A percentile compares a stretch with the other conserved stretches of the same genome.
These are phyloP conservation scores for Fragaria vesca DNA, from an alignment of 306 rosid species.

Conservation along the genomic window DNA sequence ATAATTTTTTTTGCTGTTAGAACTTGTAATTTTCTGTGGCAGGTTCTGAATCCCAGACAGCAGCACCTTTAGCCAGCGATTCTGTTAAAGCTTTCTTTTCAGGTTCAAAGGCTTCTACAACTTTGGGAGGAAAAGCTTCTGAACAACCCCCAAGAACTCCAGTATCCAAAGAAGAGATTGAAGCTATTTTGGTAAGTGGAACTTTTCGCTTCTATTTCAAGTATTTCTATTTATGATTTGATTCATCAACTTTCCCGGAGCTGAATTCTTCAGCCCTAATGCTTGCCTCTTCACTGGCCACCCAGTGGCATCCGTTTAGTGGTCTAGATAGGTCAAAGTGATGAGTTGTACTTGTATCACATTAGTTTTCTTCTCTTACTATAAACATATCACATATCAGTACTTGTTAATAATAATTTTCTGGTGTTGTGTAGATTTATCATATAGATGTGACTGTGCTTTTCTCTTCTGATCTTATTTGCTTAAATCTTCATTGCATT, in stretches of 20 bases:
- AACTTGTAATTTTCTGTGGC: slow-evolving; percentile 12
- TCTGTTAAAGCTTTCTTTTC: slow-evolving; percentile 48
- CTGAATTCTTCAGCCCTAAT: neutral
- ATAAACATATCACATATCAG: neutral
- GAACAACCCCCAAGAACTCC: slow-evolving; percentile 93
- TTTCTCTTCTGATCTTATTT: neutral
- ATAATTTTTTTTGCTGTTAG: neutral
- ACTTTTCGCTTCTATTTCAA: slow-evolving; percentile 20
- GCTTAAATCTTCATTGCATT: neutral
- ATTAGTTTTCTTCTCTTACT: neutral
- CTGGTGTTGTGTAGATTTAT: neutral
- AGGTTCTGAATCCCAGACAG: slow-evolving; percentile 56
- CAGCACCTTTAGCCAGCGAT: slow-evolving; percentile 34
- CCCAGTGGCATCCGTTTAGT: neutral
- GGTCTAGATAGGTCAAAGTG: neutral
- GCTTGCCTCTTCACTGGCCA: slow-evolving; percentile 5
- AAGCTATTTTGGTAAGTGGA: slow-evolving; percentile 79
- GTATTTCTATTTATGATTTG: neutral
- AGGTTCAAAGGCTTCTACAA: slow-evolving; percentile 40
- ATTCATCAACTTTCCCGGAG: neutral
- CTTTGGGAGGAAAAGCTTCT: slow-evolving; percentile 88
- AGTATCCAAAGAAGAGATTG: slow-evolving; percentile 78
- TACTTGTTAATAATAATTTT: neutral
- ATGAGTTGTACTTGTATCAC: neutral
- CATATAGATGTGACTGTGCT: neutral